Evolutionary conservation across 345 rosid species (phyloP), one percentile per base, ranked within the genome.

Genomic region (Durio zibethinus): DNA sequence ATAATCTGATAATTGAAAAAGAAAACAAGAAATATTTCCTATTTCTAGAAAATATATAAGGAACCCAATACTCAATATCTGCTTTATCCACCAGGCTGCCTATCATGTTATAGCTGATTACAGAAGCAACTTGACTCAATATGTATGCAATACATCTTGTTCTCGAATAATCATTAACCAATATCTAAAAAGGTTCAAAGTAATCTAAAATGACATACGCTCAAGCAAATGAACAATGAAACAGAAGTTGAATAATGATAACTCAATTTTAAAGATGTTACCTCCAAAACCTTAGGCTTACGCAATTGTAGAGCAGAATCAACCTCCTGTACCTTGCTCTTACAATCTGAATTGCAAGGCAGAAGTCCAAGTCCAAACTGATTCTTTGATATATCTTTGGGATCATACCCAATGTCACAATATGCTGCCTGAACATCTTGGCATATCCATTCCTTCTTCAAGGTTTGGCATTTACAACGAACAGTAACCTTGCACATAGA

Each of bases 391-490:
- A 87, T 81, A 72, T 88, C 94, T 84, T 87, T 92, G 38, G 89
- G 94, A 82, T 90, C 87, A 76, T 80, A 48, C 77, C 86, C 89
- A 25, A 85, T 38, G 74, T 79, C 81, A 16, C 52, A 82, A 78
- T 92, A 89, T 7, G 90, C 88, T 50, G 90, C 88, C 87, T 95
- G 98, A 80, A 95, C 98, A 71, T 90, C 92, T 74, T 83, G 90
- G 75, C 99, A 95, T 59, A 85, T 65, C 98, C 94, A 89, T 85
- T 95, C 99, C 77, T 90, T 90, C 86, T 90, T 92, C 86, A 93
- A 85, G 47, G 90, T 88, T 76, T 87, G 90, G 84, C 99, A 93
- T 65, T 80, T 87, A 82, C 94, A 95, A 68, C 98, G 98, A 84
- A 89, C 90, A 72, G 84, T 82, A 66, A 92, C 89, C 99, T 94